Percentiles rank a stretch among this genome's conserved stretches.
Conservation (phyloP, 2,329 filamentous ascomycete genomes). For the Arachnomyces sp. region DNA sequence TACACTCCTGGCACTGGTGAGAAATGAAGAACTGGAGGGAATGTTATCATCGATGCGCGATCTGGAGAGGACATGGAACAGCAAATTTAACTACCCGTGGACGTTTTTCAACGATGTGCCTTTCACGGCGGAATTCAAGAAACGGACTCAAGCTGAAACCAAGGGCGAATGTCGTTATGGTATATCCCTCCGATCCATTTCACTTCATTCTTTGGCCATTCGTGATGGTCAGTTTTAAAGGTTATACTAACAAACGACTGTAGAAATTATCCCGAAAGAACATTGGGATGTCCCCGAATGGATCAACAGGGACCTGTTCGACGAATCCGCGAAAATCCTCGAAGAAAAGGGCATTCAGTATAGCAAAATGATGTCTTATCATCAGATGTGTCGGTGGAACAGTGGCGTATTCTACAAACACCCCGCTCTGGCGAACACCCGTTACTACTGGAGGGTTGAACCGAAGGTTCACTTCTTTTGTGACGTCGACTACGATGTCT, state of each 20-base stretch:
- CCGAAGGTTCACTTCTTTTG: conserved; percentile 99
- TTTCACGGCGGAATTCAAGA: conserved; percentile 90
- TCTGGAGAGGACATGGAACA: conserved; percentile 90
- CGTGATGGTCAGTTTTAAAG: not conserved
- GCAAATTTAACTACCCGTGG: conserved; percentile 99
- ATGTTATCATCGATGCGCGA: conserved; percentile 86
- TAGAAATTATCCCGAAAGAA: conserved; percentile 83
- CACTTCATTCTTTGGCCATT: not conserved
- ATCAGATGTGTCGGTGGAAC: conserved; percentile 99
- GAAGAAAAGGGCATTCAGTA: conserved; percentile 85
- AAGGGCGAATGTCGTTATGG: conserved; percentile 84
- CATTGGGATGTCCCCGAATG: conserved; percentile 89
- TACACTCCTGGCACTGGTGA: conserved; percentile 82
- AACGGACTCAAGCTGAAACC: conserved; percentile 67
- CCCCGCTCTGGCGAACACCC: conserved; percentile 69
- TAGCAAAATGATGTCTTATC: conserved; percentile 79
- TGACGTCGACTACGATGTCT: conserved; percentile 96
- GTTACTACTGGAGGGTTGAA: conserved; percentile 98
- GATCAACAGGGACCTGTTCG: conserved; percentile 83
- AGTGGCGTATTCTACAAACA: conserved; percentile 97
- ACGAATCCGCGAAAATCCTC: conserved; percentile 75
- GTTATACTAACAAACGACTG: conserved; percentile 20
- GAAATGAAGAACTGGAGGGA: conserved; percentile 78
- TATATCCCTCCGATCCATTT: conserved; percentile 33
- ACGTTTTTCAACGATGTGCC: conserved; percentile 97